These are phyloP conservation scores for Cutaneotrichosporon sp. DNA, from an alignment of 1,284 basidiomycete genomes.

Conservation along the genomic window DNA sequence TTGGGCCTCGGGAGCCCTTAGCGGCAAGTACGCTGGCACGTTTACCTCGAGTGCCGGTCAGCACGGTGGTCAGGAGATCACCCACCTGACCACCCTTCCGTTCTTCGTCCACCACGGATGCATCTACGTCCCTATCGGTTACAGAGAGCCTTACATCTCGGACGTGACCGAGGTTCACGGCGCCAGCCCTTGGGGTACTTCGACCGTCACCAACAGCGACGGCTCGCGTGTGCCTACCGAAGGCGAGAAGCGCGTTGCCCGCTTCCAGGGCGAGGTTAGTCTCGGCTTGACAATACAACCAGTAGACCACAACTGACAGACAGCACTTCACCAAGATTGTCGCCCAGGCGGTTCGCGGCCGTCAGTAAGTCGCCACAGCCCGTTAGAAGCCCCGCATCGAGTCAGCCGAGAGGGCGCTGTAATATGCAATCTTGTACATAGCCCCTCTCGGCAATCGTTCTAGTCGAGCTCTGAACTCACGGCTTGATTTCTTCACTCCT, in stretches of 20 bases:
- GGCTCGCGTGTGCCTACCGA: conserved; percentile 62
- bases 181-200: conserved; percentile 65
- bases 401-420: conserved; percentile 20
- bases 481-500: background rate
- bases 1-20: conserved; percentile 70
- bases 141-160: conserved; percentile 62
- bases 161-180: conserved; percentile 68
- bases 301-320: conserved; percentile 3
- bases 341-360: conserved; percentile 46
- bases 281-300: too few relatives aligned
- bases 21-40: conserved; percentile 67
- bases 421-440: conserved; percentile 7
- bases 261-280: conserved; percentile 60
- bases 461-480: background rate
- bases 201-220: conserved; percentile 64
- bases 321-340: conserved; percentile 50
- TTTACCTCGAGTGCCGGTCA: conserved; percentile 47
- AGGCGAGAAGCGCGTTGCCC: conserved; percentile 66
- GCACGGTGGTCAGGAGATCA: conserved; percentile 58
- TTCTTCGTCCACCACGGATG: conserved; percentile 69
- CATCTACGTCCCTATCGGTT: conserved; percentile 73
- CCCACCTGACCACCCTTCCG: conserved; percentile 65
- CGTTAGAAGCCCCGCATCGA: background rate
- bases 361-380: conserved; percentile 35
- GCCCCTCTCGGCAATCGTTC: background rate